Evolutionary conservation across 164 flowering plant genomes (phyloP).

Genomic region (Stephania cephalantha): DNA sequence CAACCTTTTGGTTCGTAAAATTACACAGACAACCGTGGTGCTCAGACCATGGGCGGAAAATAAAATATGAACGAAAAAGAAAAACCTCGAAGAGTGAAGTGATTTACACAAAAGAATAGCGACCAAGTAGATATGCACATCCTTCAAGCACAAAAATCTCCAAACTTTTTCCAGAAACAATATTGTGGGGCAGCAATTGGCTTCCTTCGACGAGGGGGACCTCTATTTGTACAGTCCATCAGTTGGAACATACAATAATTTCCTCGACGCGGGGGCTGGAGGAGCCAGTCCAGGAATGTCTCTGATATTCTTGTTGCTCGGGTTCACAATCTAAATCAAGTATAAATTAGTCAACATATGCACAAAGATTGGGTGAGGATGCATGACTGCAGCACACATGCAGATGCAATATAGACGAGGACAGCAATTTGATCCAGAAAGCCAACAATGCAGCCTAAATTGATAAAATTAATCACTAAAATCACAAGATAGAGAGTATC

Average conservation of each 20-base stretch:
- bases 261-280: conserved; percentile 78
- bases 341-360: neutral
- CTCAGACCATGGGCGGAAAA: neutral
- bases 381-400: neutral
- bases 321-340: conserved; percentile 61
- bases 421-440: no score
- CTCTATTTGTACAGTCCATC: conserved; percentile 16
- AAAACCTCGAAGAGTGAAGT: conserved; percentile 5
- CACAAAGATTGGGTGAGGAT: neutral
- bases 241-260: conserved; percentile 41
- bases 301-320: conserved; percentile 69
- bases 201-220: neutral
- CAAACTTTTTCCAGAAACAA: neutral
- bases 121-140: conserved; percentile 16
- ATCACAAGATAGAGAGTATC: neutral
- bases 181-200: neutral
- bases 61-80: neutral
- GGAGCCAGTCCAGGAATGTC: conserved; percentile 95
- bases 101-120: conserved; percentile 21
- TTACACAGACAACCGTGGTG: neutral
- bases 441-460: neutral
- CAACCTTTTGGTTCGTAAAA: neutral
- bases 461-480: no score
- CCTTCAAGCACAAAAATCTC: neutral
- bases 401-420: no score